Conservation (phyloP, 345 rosid species). For the Melastoma malabathricum region DNA sequence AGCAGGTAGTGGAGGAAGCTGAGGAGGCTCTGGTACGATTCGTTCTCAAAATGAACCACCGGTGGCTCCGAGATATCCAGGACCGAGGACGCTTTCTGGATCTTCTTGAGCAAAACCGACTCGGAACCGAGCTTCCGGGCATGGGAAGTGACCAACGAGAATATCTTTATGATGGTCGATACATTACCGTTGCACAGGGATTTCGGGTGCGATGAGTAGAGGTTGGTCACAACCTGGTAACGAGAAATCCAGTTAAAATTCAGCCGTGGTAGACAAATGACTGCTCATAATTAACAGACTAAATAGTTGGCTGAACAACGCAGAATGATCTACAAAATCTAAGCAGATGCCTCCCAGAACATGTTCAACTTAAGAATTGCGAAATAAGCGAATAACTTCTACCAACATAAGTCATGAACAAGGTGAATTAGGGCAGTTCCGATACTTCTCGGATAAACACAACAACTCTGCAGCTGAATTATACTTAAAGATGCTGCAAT, state of each 20-base stretch:
- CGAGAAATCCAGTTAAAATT: slow-evolving; percentile 1
- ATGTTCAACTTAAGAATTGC: no score
- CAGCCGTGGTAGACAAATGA: no score
- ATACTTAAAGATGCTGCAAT: no score
- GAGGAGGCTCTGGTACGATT: slow-evolving; percentile 59
- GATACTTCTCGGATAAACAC: no score
- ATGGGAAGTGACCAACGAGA: slow-evolving; percentile 48
- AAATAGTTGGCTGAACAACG: no score
- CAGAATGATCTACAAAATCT: no score
- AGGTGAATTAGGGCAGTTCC: no score
- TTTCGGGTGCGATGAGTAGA: slow-evolving; percentile 36
- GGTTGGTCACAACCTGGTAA: slow-evolving; percentile 55
- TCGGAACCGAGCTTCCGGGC: slow-evolving; percentile 54
- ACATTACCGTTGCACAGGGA: slow-evolving; percentile 37
- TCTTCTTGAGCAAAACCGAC: slow-evolving; percentile 39
- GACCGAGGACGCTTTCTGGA: slow-evolving; percentile 57
- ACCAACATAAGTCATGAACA: no score
- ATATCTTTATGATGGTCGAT: slow-evolving; percentile 35
- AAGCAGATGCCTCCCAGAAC: no score
- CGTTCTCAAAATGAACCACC: slow-evolving; percentile 74
- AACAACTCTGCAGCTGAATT: no score
- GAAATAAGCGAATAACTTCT: no score
- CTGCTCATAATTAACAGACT: no score
- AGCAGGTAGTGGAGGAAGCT: slow-evolving; percentile 47
- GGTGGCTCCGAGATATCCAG: slow-evolving; percentile 76